Evolutionary conservation across 371 early-diverging fungal species (phyloP), one percentile per base, ranked within the genome.

Genomic region (Choanephora cucurbitarum): DNA sequence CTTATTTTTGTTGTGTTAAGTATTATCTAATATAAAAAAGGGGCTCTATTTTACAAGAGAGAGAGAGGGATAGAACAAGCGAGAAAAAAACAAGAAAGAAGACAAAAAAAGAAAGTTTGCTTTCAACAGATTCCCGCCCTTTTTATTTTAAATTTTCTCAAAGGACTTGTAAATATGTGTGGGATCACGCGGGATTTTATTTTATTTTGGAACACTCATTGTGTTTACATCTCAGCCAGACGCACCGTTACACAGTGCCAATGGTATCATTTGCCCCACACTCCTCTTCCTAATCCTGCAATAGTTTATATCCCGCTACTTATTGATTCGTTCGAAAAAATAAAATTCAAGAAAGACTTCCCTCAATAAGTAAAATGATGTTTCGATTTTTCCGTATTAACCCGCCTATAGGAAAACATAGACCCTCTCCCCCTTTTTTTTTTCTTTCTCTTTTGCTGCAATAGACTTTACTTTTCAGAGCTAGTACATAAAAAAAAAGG

Each of bases 161-260:
- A 41, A 32, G 49, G 41, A 28, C 28, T 28, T 28, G 39, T 28
- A 61, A 55, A 52, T 44, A 39, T 52, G 48, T 42, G 31, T 62
- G 62, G 57, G 57, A 62, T 48, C 52, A 57, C 57, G 48, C 56
- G 52, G 56, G 46, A 52, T 56, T 62, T 8, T 15, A 58, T 45
- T 44, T 32, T n/a, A n/a, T n/a, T 10, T 11, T 23, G 10, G 28
- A 28, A 28, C 28, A 28, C 28, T 28, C 28, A 19, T 22, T 39
- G 3, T 33, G 46, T 33, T 44, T 42, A 34, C 49, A 49, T 32
- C 33, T 43, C 14, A 18, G 22, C 5, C 10, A 17, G 44, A 23
- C 13, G 23, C 32, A 14, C 23, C 44, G 44, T 19, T 18, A 49
- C 24, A 50, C 49, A 33, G 28, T n/a, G 31, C 60, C 60, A 60